These are phyloP conservation scores for Xylariales sp. DNA, from an alignment of 2,329 filamentous ascomycete species.

Conservation along the genomic window DNA sequence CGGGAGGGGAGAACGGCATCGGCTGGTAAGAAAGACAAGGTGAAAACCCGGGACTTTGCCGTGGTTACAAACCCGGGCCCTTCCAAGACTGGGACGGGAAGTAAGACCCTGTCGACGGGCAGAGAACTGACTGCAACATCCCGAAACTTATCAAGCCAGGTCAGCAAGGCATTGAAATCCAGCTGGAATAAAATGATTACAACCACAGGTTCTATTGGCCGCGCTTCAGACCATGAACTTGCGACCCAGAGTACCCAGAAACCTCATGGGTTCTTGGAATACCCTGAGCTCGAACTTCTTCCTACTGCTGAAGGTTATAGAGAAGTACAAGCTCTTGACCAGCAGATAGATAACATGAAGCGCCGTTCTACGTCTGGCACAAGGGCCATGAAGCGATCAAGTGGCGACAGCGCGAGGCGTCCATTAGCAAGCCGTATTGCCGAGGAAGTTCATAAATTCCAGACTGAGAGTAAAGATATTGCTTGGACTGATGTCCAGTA, in stretches of 20 bases:
- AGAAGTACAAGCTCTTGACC: constrained; percentile 50
- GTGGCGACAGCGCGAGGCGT: constrained; percentile 36
- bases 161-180: constrained; percentile 44
- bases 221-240: constrained; percentile 18
- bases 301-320: constrained; percentile 49
- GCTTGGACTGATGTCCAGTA: constrained; percentile 25
- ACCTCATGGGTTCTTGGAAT: constrained; percentile 45
- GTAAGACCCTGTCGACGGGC: constrained; percentile 19
- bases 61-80: neutral
- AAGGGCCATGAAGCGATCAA: constrained; percentile 26
- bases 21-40: constrained; percentile 45
- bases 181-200: constrained; percentile 43
- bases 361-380: constrained; percentile 50
- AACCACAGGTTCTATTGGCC: constrained; percentile 26
- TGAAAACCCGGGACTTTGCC: constrained; percentile 45
- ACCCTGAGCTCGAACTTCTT: constrained; percentile 53
- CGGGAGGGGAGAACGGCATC: constrained; percentile 45
- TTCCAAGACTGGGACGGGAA: constrained; percentile 3
- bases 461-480: constrained; percentile 29
- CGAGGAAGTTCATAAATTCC: constrained; percentile 46
- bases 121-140: constrained; percentile 31
- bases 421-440: constrained; percentile 43
- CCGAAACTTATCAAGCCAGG: constrained; percentile 43
- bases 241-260: constrained; percentile 20
- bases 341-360: constrained; percentile 50